These are phyloP conservation scores for Eucalyptus coolabah DNA, from an alignment of 345 rosid genomes.

Conservation along the genomic window DNA sequence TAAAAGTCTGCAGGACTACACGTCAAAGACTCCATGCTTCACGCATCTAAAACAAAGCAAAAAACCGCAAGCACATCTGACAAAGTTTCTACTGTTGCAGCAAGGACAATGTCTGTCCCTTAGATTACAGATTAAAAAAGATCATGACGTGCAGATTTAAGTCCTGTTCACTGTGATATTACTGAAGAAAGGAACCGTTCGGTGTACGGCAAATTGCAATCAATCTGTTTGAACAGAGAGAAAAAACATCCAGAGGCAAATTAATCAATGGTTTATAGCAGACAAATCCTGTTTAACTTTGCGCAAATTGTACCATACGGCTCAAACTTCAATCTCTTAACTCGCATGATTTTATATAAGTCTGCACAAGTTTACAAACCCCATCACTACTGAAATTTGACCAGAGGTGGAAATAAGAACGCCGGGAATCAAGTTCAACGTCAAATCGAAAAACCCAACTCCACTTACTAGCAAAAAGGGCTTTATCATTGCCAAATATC, in stretches of 20 bases:
- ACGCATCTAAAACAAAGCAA: neutral
- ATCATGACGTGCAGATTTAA: neutral
- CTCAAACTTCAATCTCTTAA: neutral
- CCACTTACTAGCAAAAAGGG: neutral
- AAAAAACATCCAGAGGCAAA: neutral
- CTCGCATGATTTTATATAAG: neutral
- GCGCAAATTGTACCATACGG: neutral
- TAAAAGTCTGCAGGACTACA: neutral
- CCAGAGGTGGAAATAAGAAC: neutral
- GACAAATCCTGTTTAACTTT: neutral
- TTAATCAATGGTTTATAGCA: neutral
- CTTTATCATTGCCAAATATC: neutral
- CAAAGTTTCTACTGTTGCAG: neutral
- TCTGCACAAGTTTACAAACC: neutral
- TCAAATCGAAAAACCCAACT: neutral
- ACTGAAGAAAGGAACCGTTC: neutral
- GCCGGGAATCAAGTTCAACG: neutral
- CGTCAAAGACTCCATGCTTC: neutral
- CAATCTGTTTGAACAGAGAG: neutral
- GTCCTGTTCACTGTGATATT: neutral
- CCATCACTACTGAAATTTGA: neutral
- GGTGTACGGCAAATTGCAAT: neutral
- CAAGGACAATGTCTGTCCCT: neutral
- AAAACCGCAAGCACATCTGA: neutral
- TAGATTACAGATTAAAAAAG: neutral